These are phyloP conservation scores for Brassica rapa DNA, from an alignment of 345 rosid species.

Conservation along the genomic window DNA sequence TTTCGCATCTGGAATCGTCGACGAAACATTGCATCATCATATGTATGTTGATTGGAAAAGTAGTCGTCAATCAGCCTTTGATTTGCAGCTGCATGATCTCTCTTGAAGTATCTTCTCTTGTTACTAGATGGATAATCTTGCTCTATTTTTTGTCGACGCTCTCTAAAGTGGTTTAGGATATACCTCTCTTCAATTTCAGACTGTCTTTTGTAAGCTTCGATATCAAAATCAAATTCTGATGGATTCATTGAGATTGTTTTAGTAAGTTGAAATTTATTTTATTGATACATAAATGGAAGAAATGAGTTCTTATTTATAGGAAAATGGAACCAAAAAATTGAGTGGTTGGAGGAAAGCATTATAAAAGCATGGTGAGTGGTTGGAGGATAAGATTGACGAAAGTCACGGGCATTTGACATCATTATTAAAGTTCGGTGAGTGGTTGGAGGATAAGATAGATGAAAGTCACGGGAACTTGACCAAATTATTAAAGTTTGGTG, in stretches of 20 bases:
- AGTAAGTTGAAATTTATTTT: neutral
- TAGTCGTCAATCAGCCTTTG: neutral
- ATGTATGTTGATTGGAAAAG: neutral
- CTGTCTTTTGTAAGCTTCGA: neutral
- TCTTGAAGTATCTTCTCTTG: neutral
- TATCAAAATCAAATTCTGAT: neutral
- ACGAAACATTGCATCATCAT: neutral
- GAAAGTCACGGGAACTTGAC: too few species aligned
- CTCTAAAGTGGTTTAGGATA: neutral
- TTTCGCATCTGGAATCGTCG: neutral
- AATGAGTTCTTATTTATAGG: neutral
- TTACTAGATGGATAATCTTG: neutral
- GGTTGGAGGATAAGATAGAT: neutral
- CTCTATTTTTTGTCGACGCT: neutral
- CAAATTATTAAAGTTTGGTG: too few species aligned
- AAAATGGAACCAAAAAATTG: neutral
- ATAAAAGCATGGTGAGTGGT: neutral
- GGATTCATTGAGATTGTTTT: neutral
- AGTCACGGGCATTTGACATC: neutral
- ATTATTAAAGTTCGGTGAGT: neutral
- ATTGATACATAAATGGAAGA: neutral
- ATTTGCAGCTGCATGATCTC: neutral
- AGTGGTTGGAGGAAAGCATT: neutral
- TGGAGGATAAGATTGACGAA: neutral
- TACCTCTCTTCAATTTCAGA: neutral